A percentile compares a stretch with the other conserved stretches of the same genome.
These are phyloP conservation scores for Ceratobasidium theobromae DNA, from an alignment of 1,284 basidiomycete genomes.

Conservation along the genomic window DNA sequence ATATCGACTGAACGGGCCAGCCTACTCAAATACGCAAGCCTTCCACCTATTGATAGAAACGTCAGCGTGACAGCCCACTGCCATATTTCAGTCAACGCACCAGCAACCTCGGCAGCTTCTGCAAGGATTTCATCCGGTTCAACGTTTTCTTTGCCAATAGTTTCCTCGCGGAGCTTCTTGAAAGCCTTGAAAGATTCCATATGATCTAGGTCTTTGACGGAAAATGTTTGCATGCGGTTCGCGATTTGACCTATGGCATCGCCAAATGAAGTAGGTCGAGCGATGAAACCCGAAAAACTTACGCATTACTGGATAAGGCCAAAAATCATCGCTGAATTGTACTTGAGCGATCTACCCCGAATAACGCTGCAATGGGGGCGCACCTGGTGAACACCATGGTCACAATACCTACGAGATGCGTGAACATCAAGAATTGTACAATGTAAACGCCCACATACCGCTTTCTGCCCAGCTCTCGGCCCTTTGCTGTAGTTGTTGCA, in stretches of 20 bases:
- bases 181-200: conserved; percentile 65
- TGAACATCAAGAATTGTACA: conserved; percentile 29
- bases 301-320: conserved; percentile 71
- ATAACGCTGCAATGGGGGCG: conserved; percentile 34
- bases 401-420: conserved; percentile 56
- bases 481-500: conserved; percentile 80
- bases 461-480: conserved; percentile 83
- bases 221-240: conserved; percentile 73
- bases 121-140: conserved; percentile 39
- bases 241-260: conserved; percentile 59
- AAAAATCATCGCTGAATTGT: conserved; percentile 67
- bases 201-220: conserved; percentile 67
- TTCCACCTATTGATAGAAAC: conserved; percentile 57
- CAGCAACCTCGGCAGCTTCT: conserved; percentile 54
- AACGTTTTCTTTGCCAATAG: conserved; percentile 26
- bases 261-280: background rate
- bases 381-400: conserved; percentile 79
- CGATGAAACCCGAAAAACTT: conserved; percentile 41
- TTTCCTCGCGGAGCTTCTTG: conserved; percentile 41
- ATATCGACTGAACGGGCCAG: conserved; percentile 62
- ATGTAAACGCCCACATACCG: conserved; percentile 49
- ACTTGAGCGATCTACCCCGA: conserved; percentile 22
- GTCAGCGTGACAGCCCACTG: background rate
- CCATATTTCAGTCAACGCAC: background rate
- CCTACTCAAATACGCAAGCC: conserved; percentile 73